These are phyloP conservation scores for Pogostemon cablin DNA, from an alignment of 257 asterid genomes.

Conservation along the genomic window DNA sequence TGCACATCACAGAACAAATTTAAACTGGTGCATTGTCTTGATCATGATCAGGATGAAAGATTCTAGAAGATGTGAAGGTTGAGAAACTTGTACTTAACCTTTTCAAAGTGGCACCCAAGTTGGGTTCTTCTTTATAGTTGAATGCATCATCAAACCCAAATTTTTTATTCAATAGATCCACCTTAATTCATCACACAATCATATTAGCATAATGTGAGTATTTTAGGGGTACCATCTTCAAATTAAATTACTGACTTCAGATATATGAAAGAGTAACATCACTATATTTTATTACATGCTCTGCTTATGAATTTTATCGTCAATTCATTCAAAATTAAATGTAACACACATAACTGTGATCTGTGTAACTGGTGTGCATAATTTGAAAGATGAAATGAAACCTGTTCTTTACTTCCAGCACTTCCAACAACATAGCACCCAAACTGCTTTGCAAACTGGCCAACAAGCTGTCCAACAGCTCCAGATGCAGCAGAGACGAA, in stretches of 20 bases:
- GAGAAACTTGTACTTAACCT: conserved; percentile 27
- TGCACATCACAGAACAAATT: conserved; percentile 6
- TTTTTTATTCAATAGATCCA: conserved; percentile 49
- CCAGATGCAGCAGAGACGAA: conserved; percentile 41
- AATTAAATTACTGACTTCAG: not conserved
- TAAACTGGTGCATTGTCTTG: no score
- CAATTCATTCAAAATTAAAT: not conserved
- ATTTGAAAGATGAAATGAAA: not conserved
- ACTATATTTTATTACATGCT: no score
- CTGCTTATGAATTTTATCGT: no score
- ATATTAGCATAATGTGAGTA: no score
- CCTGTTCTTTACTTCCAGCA: conserved; percentile 48
- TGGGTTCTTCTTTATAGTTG: conserved; percentile 47
- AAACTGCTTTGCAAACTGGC: conserved; percentile 36
- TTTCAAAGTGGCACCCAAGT: conserved; percentile 43
- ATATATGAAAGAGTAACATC: not conserved
- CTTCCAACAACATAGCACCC: conserved; percentile 51
- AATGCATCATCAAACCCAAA: conserved; percentile 55
- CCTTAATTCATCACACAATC: conserved; percentile 22
- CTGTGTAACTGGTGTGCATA: not conserved
- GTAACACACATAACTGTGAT: no score
- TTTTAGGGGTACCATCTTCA: not conserved
- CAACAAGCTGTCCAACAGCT: conserved; percentile 45
- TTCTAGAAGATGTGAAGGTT: not conserved
- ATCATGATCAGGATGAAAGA: not conserved